Base-by-base conservation (phyloP, 164 flowering plant genomes). In the Sedum album region DNA sequence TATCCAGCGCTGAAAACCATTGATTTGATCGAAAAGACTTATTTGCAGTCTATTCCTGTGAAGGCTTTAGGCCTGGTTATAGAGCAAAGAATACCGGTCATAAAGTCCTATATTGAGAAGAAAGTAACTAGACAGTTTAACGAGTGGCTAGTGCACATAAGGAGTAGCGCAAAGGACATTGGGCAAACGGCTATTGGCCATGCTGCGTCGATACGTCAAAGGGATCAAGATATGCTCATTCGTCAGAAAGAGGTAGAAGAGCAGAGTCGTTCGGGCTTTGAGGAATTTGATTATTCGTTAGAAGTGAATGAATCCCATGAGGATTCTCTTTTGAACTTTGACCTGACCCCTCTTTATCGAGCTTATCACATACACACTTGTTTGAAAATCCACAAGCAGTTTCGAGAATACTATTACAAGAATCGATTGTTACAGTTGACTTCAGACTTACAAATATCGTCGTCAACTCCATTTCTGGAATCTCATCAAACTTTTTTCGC, bases 161-260 rank as follows among this genome's bases (percentile, higher is more conserved):
- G 98, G 79, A 84, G 88, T 76, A 82, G 78, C 33, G 89, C 97
- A 5, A 86, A 86, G 75, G 81, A 81, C 70, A 84, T 93, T 68
- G 98, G 98, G 21, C 92, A 89, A 71, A 80, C 80, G 31, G 97
- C 98, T 14, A 86, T 90, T 31, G 92, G 86, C n/a, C 89, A 79
- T 69, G 81, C 92, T 65, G 80, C 89, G 42, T 80, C 97, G 41
- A 80, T 81, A 25, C 91, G 97, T 35, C 93, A 89, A 71, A 85
- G 84, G 76, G 96, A 86, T 60, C 88, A 88, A 69, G 97, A 93
- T 61, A 75, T 86, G 84, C 80, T 81, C 28, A 83, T 85, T 44
- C 88, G 82, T 15, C 98, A 93, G 73, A 87, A 85, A 74, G 85
- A 84, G 74, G 88, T 86, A 7, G 96, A 93, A 78, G 98, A 93